Evolutionary conservation across 140 eudicot genomes (phyloP), one percentile per base, ranked within the genome.

Genomic region (Flaveria floridana): DNA sequence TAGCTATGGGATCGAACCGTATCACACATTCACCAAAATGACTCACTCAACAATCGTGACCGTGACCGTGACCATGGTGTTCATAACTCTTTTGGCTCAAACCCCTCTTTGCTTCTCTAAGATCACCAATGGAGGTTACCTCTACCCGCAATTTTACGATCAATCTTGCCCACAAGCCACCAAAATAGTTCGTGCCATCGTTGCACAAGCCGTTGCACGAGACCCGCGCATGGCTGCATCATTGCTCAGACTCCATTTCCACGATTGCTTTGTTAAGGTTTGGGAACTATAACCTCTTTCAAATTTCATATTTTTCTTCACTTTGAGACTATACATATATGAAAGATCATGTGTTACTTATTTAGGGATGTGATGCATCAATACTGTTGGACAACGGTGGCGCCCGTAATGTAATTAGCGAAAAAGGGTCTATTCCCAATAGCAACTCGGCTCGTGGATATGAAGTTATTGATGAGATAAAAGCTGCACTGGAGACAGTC

Each of bases 331-430:
- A 3, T 77, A n/a, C 53, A 50, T 62, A 20, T n/a, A 46, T 28
- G 52, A 68, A 20, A 44, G 71, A 44, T 68, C 15, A 79, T 56
- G 6, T 65, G 70, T 11, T 51, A 15, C 12, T 34, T 62, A 20
- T 80, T 69, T 70, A 92, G 97, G 97, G 96, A n/a, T 92, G 97
- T 78, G 97, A 92, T 73, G 97, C 91, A 52, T 89, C 96, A 46
- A 67, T 92, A 75, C 81, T 92, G 16, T 76, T 92, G 76, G 97
- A 92, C 76, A 87, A 78, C 78, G 85, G 85, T 39, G 89, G 86
- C 16, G 57, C 39, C 65, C 76, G 76, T 14, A 80, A 63, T 14
- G 34, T 92, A 66, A 72, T 78, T 52, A 89, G 95, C 42, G 97
- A 92, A 79, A 92, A 92, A 74, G 82, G 81, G 41, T 92, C 97